Evolutionary conservation across 176 grass and related monocot genomes (phyloP).

Genomic region (Oryza rufipogon): DNA sequence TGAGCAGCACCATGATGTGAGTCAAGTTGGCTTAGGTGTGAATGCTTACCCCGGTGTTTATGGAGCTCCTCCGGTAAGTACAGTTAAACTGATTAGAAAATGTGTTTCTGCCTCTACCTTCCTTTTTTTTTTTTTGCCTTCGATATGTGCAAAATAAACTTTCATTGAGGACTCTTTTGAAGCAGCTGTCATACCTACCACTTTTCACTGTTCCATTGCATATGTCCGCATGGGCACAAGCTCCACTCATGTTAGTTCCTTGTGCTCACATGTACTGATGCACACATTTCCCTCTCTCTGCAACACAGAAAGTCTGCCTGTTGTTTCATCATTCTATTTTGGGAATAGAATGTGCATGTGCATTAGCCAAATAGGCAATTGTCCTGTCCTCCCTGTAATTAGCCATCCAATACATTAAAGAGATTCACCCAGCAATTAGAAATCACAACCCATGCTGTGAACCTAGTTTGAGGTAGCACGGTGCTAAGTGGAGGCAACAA

Average conservation of each 20-base stretch:
- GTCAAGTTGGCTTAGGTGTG: constrained; percentile 63
- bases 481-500: neutral
- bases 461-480: neutral
- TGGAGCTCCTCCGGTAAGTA: constrained; percentile 84
- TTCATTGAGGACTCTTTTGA: neutral
- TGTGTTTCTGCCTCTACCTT: constrained; percentile 27
- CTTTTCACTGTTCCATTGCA: neutral
- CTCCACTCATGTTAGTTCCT: constrained; percentile 3
- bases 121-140: neutral
- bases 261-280: neutral
- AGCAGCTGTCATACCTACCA: neutral
- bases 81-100: neutral
- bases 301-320: neutral
- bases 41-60: constrained; percentile 82
- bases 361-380: neutral
- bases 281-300: neutral
- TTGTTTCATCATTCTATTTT: constrained; percentile 4
- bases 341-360: constrained; percentile 9
- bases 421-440: neutral
- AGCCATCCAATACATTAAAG: neutral
- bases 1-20: constrained; percentile 75
- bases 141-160: neutral
- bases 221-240: neutral
- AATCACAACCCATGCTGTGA: neutral
- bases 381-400: neutral